Conservation (phyloP, 768 basidiomycete genomes). For the Pholiota conissans region DNA sequence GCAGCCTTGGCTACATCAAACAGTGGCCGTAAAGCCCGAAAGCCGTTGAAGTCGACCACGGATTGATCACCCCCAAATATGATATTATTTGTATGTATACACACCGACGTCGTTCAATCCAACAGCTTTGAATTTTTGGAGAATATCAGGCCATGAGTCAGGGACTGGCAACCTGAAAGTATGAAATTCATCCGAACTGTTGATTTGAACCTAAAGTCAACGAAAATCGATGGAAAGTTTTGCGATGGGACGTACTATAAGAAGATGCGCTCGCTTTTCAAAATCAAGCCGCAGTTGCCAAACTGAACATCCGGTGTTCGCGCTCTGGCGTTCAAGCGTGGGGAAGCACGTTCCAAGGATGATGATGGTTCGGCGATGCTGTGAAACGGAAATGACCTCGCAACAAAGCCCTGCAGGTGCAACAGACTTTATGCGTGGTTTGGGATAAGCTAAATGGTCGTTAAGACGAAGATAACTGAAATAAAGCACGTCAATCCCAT, state of each 20-base stretch:
- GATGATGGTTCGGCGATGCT: not conserved
- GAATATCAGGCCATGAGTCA: conserved; percentile 77
- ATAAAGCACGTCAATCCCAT: conserved; percentile 27
- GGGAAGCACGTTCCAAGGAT: conserved; percentile 1
- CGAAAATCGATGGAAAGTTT: not conserved
- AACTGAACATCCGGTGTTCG: conserved; percentile 43
- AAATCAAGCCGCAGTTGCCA: conserved; percentile 71
- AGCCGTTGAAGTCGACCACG: conserved; percentile 75
- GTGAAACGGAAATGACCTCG: conserved; percentile 7
- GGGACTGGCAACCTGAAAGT: conserved; percentile 81
- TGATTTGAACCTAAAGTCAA: not conserved
- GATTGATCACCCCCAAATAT: conserved; percentile 80
- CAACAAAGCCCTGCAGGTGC: conserved; percentile 12
- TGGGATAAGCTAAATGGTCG: conserved; percentile 16
- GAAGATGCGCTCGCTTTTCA: conserved; percentile 71
- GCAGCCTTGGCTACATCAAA: conserved; percentile 72
- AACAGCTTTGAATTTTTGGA: conserved; percentile 79
- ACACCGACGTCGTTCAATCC: conserved; percentile 79
- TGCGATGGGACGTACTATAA: conserved; percentile 52
- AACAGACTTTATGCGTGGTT: conserved; percentile 9
- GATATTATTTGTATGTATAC: conserved; percentile 79
- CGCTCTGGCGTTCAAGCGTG: conserved; percentile 10
- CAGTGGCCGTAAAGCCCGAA: conserved; percentile 66
- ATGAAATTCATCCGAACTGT: conserved; percentile 83
- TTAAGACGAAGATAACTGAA: conserved; percentile 24